Evolutionary conservation across 371 early-diverging fungal species (phyloP).

Genomic region (Coemansia sp.): DNA sequence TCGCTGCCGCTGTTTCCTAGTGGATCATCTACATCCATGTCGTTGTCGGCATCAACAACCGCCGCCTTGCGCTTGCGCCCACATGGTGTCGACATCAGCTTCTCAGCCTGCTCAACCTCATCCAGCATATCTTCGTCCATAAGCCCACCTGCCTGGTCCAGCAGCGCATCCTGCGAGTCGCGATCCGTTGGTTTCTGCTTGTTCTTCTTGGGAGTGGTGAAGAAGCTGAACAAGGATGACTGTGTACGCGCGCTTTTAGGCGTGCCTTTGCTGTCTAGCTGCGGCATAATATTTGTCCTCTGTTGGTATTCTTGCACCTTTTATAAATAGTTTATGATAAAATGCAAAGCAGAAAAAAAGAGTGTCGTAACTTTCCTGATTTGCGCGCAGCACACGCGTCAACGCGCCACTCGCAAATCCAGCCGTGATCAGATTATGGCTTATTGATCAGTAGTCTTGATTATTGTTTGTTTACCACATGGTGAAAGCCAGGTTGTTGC

Average conservation of each 20-base stretch:
- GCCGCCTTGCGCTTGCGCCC: constrained; percentile 31
- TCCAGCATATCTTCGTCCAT: constrained; percentile 34
- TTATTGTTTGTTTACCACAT: not conserved
- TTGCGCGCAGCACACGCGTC: not conserved
- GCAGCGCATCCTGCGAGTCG: constrained; percentile 42
- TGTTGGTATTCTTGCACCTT: too few relatives aligned
- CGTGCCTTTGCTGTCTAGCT: constrained; percentile 21
- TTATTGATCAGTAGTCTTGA: not conserved
- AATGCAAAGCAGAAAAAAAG: not conserved
- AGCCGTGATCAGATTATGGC: not conserved
- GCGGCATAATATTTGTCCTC: constrained; percentile 12
- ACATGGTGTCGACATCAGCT: not conserved
- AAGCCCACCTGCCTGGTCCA: constrained; percentile 16
- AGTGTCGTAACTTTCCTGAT: not conserved
- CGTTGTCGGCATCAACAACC: not conserved
- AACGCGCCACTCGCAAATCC: not conserved
- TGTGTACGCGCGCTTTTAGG: constrained; percentile 42
- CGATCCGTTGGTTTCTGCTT: not conserved
- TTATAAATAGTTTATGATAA: not conserved
- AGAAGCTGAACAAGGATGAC: constrained; percentile 44
- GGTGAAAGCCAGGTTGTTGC: not conserved
- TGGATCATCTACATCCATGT: constrained; percentile 6
- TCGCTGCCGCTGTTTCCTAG: not conserved
- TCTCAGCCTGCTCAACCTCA: constrained; percentile 29
- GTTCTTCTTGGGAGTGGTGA: constrained; percentile 31